phyloP scores from a whole-genome alignment of 352 stramenopile genomes.

The Phytophthora pistaciae region DNA sequence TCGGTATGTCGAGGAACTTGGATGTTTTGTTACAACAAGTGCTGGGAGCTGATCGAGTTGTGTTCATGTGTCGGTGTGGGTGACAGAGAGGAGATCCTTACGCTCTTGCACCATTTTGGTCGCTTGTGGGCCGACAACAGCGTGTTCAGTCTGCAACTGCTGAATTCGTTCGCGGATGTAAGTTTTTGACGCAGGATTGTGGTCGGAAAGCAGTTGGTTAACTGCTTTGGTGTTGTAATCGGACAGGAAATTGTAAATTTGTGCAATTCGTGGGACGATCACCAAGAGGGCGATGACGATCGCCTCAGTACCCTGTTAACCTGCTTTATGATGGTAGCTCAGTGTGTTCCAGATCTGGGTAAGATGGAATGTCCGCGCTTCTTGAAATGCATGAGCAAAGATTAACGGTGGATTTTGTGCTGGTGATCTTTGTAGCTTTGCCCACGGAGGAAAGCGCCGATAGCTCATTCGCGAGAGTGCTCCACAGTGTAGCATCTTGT shows the following conservation, averaged over 20 bases:
- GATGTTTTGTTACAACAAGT: background rate
- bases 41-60: background rate
- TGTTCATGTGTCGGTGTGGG: conserved; percentile 3
- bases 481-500: conserved; percentile 38
- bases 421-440: conserved; percentile 14
- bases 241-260: conserved; percentile 61
- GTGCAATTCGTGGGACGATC: conserved; percentile 30
- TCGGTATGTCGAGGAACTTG: conserved; percentile 34
- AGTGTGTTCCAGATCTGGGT: conserved; percentile 59
- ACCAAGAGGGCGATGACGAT: conserved; percentile 34
- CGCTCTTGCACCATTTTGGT: conserved; percentile 52
- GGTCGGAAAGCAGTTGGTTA: background rate
- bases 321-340: conserved; percentile 70
- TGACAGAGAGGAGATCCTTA: conserved; percentile 57
- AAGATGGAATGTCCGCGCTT: conserved; percentile 8
- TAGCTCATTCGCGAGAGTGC: conserved; percentile 43
- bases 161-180: conserved; percentile 71
- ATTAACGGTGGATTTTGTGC: conserved; percentile 1
- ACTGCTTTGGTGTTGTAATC: background rate
- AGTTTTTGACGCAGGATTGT: conserved; percentile 7
- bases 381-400: background rate
- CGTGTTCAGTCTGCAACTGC: conserved; percentile 73
- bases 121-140: conserved; percentile 76
- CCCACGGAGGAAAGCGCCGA: conserved; percentile 10
- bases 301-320: conserved; percentile 51